These are phyloP conservation scores for Fusarium armeniacum DNA, from an alignment of 2,329 filamentous ascomycete genomes.

Conservation along the genomic window DNA sequence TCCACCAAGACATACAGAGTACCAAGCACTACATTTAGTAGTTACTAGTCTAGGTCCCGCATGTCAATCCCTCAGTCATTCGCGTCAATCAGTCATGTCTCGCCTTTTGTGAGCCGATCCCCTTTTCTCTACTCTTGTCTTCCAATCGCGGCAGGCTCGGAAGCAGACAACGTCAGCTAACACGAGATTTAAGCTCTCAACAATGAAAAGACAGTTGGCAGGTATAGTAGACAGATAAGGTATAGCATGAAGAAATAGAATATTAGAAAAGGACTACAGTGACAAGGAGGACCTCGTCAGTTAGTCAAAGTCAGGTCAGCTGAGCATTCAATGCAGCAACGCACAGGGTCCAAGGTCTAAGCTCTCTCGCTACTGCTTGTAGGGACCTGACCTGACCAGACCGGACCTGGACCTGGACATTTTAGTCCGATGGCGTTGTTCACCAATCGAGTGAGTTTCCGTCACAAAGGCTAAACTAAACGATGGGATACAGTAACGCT, in stretches of 20 bases:
- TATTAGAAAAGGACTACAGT: neutral
- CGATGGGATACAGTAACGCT: conserved; percentile 1
- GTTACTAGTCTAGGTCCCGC: conserved; percentile 13
- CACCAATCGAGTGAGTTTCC: conserved; percentile 24
- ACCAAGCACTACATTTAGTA: no score
- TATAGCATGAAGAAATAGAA: conserved; percentile 16
- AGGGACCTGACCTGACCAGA: conserved; percentile 18
- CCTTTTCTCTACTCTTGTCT: conserved; percentile 19
- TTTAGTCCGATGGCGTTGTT: conserved; percentile 12
- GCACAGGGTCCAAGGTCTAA: conserved; percentile 9
- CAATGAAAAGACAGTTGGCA: neutral
- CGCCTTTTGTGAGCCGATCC: conserved; percentile 26
- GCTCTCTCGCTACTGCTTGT: conserved; percentile 39
- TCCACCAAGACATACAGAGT: neutral
- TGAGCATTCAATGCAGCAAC: conserved; percentile 21
- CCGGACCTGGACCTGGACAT: conserved; percentile 13
- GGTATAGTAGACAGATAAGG: neutral
- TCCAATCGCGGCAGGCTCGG: conserved; percentile 39
- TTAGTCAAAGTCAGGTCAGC: conserved; percentile 36
- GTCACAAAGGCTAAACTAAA: conserved; percentile 11
- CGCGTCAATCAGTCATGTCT: conserved; percentile 8
- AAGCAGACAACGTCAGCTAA: conserved; percentile 38
- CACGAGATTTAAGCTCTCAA: conserved; percentile 16
- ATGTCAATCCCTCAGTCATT: conserved; percentile 14
- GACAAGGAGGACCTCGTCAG: conserved; percentile 28